These are phyloP conservation scores for Barnettozyma wickerhamii DNA, from an alignment of 805 yeast genomes.

Conservation along the genomic window DNA sequence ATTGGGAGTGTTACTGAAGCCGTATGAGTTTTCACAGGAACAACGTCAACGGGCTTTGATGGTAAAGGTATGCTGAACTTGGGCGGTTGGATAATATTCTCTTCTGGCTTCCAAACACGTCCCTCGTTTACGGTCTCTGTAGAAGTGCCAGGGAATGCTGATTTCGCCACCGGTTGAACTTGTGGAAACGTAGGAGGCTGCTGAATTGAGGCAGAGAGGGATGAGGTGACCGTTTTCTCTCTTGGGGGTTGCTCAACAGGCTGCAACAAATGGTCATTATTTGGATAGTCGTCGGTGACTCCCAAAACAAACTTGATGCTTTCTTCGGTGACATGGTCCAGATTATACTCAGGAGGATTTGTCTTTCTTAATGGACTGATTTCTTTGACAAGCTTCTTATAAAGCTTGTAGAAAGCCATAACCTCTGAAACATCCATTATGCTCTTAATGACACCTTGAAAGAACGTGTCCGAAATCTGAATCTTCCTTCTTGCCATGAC, in stretches of 20 bases:
- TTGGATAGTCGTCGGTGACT: neutral
- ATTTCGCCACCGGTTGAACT: no score
- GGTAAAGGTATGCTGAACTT: neutral
- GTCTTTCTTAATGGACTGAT: neutral
- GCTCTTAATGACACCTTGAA: neutral
- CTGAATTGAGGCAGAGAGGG: neutral
- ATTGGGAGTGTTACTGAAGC: neutral
- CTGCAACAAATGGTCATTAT: neutral
- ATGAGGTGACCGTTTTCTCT: no score
- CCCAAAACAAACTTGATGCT: slow-evolving; percentile 1
- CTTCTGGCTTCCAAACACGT: neutral
- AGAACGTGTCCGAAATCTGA: slow-evolving; percentile 15
- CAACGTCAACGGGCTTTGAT: neutral
- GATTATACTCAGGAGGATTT: neutral
- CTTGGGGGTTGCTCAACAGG: neutral
- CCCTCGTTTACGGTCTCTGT: neutral
- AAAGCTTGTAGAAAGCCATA: slow-evolving; percentile 1
- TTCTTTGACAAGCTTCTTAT: slow-evolving; percentile 1
- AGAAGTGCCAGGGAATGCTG: neutral
- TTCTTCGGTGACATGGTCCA: neutral
- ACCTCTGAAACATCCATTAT: slow-evolving; percentile 1
- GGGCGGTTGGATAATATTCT: neutral
- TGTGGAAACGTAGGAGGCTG: no score
- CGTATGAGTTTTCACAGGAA: neutral
- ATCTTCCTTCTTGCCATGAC: slow-evolving; percentile 3